phyloP scores from a whole-genome alignment of 768 basidiomycete species.

The Auriscalpium vulgare region DNA sequence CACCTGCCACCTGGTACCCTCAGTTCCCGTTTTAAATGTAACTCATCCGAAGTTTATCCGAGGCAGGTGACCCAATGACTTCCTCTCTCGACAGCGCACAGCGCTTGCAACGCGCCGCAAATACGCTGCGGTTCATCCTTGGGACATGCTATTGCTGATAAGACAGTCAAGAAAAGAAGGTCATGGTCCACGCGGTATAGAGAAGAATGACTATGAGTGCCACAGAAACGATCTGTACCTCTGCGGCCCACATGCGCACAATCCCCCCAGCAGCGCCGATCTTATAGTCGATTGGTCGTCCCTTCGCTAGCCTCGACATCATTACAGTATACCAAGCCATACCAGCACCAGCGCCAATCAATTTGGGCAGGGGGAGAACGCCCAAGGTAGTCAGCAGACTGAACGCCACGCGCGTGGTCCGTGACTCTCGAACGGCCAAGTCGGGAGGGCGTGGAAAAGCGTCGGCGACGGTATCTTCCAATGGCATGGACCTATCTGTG shows the following conservation, averaged over 20 bases:
- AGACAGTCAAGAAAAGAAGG: too few relatives aligned
- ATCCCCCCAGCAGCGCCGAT: constrained; percentile 17
- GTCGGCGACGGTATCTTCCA: constrained; percentile 10
- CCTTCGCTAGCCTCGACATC: constrained; percentile 43
- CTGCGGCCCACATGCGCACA: constrained; percentile 16
- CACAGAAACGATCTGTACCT: neutral
- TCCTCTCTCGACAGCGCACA: too few relatives aligned
- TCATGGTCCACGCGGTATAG: too few relatives aligned
- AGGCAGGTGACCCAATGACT: too few relatives aligned
- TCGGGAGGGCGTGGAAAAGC: constrained; percentile 1
- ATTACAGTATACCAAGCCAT: constrained; percentile 63
- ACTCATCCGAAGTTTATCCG: too few relatives aligned
- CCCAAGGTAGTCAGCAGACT: constrained; percentile 13
- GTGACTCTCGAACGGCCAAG: constrained; percentile 2
- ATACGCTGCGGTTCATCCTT: too few relatives aligned
- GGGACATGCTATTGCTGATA: too few relatives aligned
- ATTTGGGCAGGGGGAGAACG: constrained; percentile 30
- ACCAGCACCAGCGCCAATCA: constrained; percentile 57
- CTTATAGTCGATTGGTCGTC: constrained; percentile 12
- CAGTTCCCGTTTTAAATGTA: too few relatives aligned
- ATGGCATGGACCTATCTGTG: neutral
- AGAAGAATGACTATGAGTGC: neutral
- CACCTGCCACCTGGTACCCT: too few relatives aligned
- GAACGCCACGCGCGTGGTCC: neutral
- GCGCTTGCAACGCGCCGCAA: too few relatives aligned